Evolutionary conservation across 2,329 filamentous ascomycete genomes (phyloP), one percentile per base, ranked within the genome.

Genomic region (Rugonectria rugulosa): DNA sequence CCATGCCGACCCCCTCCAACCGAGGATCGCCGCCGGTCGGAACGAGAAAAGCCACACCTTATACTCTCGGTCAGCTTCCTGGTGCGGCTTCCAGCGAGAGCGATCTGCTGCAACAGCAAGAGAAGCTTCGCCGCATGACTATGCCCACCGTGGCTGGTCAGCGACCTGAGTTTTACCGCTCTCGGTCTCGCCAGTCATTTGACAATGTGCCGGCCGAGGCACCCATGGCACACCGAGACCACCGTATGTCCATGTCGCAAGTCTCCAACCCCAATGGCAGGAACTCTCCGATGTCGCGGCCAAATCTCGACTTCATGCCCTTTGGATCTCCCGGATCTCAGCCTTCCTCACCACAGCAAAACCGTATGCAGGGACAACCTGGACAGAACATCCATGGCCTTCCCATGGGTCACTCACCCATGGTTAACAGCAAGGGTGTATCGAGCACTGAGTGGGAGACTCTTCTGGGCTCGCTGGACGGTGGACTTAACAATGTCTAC

Each of bases 401-500:
- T 66, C 73, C 60, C 75, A 65, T 61, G 64, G 46, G 46, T 20
- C 61, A 62, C 38, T 56, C 61, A 17, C 49, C 45, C 29, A 63
- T 57, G 60, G 37, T 3, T 6, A 55, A 43, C 3, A 61, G 45
- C 31, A 78, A 80, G 63, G 75, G 74, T 14, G 80, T 88, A 11
- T 86, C 86, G 1, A 77, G 87, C 8, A 80, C 86, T 0, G 91
- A 95, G 65, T 96, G 92, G 92, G 92, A 96, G 71, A 86, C 88
- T 2, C 80, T 96, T 1, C 81, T 96, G 2, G 88, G 89, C 4
- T 88, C 88, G 19, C 86, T 96, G 71, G 92, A 96, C 65, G 87
- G 87, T 29, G 91, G 91, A 1, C 83, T 88, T 61, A 85, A 88
- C 49, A 96, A 94, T 68, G 88, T 96, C n/a, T 95, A 91, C 72